Percentiles rank a stretch among this genome's conserved stretches.
Conservation (phyloP, 2,329 filamentous ascomycete species). For the Phyllosticta citrichinensis region DNA sequence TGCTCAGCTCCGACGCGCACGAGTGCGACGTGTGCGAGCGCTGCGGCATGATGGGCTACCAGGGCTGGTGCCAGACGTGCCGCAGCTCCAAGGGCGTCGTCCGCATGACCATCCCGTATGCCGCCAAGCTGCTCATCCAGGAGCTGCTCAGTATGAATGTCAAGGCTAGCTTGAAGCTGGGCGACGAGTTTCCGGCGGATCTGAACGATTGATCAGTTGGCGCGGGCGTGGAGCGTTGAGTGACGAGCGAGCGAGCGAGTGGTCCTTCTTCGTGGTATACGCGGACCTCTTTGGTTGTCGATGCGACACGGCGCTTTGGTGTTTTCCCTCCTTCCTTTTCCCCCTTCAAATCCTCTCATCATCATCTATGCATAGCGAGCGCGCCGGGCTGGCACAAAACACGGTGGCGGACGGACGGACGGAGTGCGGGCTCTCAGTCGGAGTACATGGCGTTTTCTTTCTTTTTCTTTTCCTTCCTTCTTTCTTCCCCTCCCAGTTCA, state of each 20-base stretch:
- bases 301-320: not conserved
- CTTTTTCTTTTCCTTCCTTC: too few species aligned
- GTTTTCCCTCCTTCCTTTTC: not conserved
- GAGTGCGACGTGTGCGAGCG: slow-evolving; percentile 87
- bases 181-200: slow-evolving; percentile 74
- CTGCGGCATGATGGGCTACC: slow-evolving; percentile 92
- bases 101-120: slow-evolving; percentile 94
- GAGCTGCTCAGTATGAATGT: slow-evolving; percentile 98
- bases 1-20: slow-evolving; percentile 87
- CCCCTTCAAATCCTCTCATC: not conserved
- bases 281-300: not conserved
- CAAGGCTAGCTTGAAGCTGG: slow-evolving; percentile 79
- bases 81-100: slow-evolving; percentile 74
- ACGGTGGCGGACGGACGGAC: too few species aligned
- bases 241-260: not conserved
- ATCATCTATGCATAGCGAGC: too few species aligned
- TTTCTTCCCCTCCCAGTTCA: too few species aligned
- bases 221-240: not conserved
- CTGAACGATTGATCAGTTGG: not conserved
- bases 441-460: too few species aligned
- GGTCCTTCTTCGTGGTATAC: too few species aligned
- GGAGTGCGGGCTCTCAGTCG: too few species aligned
- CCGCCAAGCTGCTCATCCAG: slow-evolving; percentile 90
- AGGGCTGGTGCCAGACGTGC: slow-evolving; percentile 90
- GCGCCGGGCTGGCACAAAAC: too few species aligned